Base-by-base conservation (phyloP, 305 asterid genomes). In the Salvia sclarea region DNA sequence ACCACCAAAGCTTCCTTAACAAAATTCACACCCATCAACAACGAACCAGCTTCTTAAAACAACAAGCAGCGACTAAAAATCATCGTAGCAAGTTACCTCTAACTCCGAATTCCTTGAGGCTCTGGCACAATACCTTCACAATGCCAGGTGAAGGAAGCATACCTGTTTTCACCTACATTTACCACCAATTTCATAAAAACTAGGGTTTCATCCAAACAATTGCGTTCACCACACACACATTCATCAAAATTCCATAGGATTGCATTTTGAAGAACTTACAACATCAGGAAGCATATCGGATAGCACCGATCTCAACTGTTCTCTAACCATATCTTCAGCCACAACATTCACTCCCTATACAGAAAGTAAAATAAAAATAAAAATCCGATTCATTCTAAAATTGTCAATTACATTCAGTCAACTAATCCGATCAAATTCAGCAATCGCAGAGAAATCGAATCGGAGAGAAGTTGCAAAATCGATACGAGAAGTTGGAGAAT, bases 241-340 rank as follows among this genome's bases (percentile, higher is more conserved):
- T 40, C 6, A 28, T 28, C 33, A 1, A 28, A 28, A n/a, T n/a
- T n/a, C n/a, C n/a, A n/a, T n/a, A 28, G 33, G 33, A 28, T 28
- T 28, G 31, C 56, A 54, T 59, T 44, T 9, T 16, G 3, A 52
- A 70, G 50, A 60, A 76, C 97, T 90, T 70, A 93, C 98, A 70
- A 93, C 95, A 80, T 93, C 90, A 57, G 95, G 96, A 45, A 13
- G 81, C 98, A 93, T 90, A 80, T 90, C 97, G 5, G 91, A 88
- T 9, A 93, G 83, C 64, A 90, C 92, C 0, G 97, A 93, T 64
- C 70, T 83, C 89, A 93, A 73, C 74, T 93, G 98, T 76, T 86
- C 83, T 17, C 83, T 73, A 33, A 93, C 89, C 50, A 88, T 79
- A 57, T 88, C 92, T 73, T 84, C 95, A 2, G 81, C 72, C 35